Evolutionary conservation across 805 yeast species (phyloP).

Genomic region (Lachancea lanzarotensis): DNA sequence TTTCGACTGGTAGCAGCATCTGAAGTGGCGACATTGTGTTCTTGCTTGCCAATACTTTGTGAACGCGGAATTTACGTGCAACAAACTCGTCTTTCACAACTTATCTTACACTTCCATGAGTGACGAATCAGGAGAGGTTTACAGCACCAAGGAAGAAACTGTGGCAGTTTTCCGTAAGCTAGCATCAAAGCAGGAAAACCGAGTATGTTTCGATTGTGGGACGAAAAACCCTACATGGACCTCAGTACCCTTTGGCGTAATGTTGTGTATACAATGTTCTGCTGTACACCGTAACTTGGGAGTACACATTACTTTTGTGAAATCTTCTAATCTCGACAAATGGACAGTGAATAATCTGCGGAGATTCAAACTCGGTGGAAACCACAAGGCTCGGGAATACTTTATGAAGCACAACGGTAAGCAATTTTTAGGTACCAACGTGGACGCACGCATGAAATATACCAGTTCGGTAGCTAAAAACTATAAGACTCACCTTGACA

Average conservation of each 20-base stretch:
- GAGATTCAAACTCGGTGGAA: conserved; percentile 91
- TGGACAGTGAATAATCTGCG: conserved; percentile 91
- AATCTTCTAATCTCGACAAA: conserved; percentile 84
- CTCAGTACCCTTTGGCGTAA: conserved; percentile 90
- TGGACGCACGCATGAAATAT: conserved; percentile 72
- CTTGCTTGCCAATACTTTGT: too few relatives aligned
- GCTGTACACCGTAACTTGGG: conserved; percentile 95
- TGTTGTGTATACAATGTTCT: conserved; percentile 89
- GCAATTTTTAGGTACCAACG: conserved; percentile 45
- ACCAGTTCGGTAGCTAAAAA: conserved; percentile 71
- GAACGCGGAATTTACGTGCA: too few relatives aligned
- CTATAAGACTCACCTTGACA: conserved; percentile 73
- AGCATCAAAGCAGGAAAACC: conserved; percentile 62
- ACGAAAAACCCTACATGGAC: conserved; percentile 98
- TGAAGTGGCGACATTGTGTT: too few relatives aligned
- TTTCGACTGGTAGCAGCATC: too few relatives aligned
- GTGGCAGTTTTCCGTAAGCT: conserved; percentile 57
- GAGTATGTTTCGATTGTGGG: conserved; percentile 87
- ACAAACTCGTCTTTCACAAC: too few relatives aligned
- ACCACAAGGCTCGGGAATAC: conserved; percentile 76
- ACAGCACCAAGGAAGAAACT: conserved; percentile 64
- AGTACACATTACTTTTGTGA: conserved; percentile 92
- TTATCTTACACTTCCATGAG: too few relatives aligned
- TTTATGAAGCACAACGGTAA: conserved; percentile 83
- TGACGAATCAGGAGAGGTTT: conserved; percentile 31